phyloP scores from a whole-genome alignment of 2,329 filamentous ascomycete genomes.

The Calonectria henricotiae region DNA sequence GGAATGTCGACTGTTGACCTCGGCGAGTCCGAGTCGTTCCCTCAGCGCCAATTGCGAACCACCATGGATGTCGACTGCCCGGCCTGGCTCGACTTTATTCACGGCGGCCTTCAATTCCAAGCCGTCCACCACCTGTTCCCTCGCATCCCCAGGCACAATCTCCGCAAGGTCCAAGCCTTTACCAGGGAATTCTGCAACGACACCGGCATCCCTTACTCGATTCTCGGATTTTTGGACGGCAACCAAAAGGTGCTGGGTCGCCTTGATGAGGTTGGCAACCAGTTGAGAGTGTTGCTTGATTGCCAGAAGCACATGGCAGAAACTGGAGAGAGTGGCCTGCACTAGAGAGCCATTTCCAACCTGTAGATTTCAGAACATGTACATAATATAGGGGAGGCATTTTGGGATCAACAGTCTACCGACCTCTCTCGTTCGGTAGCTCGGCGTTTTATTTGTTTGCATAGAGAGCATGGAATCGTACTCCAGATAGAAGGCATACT shows the following conservation, averaged over 20 bases:
- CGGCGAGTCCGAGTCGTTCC: constrained; percentile 77
- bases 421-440: not conserved
- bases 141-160: constrained; percentile 78
- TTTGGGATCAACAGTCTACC: not conserved
- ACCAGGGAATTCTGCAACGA: constrained; percentile 78
- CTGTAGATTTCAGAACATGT: not conserved
- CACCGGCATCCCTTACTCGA: constrained; percentile 74
- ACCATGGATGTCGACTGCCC: constrained; percentile 85
- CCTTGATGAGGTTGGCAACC: constrained; percentile 73
- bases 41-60: constrained; percentile 79
- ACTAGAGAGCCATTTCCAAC: constrained; percentile 25
- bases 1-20: constrained; percentile 80
- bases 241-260: constrained; percentile 69
- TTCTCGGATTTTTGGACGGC: constrained; percentile 75
- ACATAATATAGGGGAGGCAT: constrained; percentile 3
- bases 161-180: constrained; percentile 73
- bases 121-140: constrained; percentile 81
- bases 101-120: constrained; percentile 83
- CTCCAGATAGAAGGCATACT: not conserved
- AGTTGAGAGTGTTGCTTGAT: constrained; percentile 73
- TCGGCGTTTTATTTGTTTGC: constrained; percentile 23
- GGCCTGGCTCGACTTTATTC: constrained; percentile 80
- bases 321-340: constrained; percentile 63
- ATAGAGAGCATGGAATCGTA: not conserved
- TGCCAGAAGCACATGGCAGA: constrained; percentile 70